Base-by-base conservation (phyloP, 1,284 basidiomycete genomes). In the Hymenochaete sp. region DNA sequence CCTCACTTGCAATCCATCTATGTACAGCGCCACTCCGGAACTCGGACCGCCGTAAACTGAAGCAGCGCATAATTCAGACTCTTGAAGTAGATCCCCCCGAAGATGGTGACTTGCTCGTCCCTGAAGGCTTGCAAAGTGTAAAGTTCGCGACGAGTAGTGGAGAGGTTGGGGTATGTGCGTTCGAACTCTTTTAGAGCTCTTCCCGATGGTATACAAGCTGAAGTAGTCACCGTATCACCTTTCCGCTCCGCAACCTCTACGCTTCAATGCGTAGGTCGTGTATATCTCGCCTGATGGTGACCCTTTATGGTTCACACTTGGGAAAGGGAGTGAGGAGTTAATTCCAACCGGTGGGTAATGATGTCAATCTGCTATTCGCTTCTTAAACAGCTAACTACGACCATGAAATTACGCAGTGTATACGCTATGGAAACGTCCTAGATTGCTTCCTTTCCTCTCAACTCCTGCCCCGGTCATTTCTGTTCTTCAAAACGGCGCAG, bases 251-350 rank as follows among this genome's bases (percentile, higher is more conserved):
- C n/a, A n/a, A n/a, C n/a, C n/a, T n/a, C n/a, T n/a, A n/a, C 22
- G 49, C 22, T 22, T 14, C 26, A 45, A 33, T 39, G 39, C 57
- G 6, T 40, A 82, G 80, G 63, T 75, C 19, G 72, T 74, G 3
- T 83, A 85, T 60, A 57, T 82, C n/a, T 72, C 75, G 3, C 61
- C 72, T 1, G 76, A 80, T 21, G 83, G 85, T 10, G 78, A 88
- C 56, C 87, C 88, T 1, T 63, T 92, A 18, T 92, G 89, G 87
- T 86, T 92, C 59, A 76, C 77, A 0, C 60, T 85, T 25, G 85
- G 84, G 29, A 82, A 80, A 60, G 72, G 67, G 45, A 71, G 67
- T 47, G 75, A 75, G 46, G 78, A 75, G 51, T 67, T 85, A 22
- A 73, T 89, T 33, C 86, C 86, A 9, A 84, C 85, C 32, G 65